Base-by-base conservation (phyloP, 2,329 filamentous ascomycete genomes). In the Colletotrichum navitas region DNA sequence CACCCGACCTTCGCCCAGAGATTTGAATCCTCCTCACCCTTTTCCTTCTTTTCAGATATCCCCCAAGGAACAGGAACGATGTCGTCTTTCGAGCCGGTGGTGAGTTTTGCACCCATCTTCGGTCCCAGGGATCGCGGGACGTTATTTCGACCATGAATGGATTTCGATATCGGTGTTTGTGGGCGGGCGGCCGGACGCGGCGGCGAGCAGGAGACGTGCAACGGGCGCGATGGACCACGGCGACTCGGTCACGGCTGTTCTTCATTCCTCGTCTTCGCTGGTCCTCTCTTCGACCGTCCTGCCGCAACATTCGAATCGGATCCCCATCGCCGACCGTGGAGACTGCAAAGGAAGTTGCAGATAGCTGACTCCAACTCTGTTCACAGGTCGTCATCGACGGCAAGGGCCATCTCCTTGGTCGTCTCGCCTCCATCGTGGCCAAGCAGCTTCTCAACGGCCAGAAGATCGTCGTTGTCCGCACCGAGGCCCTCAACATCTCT, bases 331-430 rank as follows among this genome's bases (percentile, higher is more conserved):
- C 61, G 18, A 63, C 36, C 26, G 18, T 26, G 36, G 49, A 60
- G 18, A 29, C 61, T 18, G 11, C 4, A n/a, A 45, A n/a, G 24
- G 2, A 36, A n/a, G 26, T 21, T 36, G 34, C 70, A 73, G 58
- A 60, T 66, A 8, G 71, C 74, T 76, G 62, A 80, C 84, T 83
- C 77, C 80, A 77, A 16, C 16, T 5, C 32, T 56, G 2, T 77
- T 56, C 74, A 73, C 75, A 97, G 94, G 92, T 98, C 89, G 93
- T 98, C 89, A 97, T 99, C 85, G 96, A 99, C 92, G 96, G 95
- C 94, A 99, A 99, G 92, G 96, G 96, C 88, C 96, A 99, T 89
- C 93, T 99, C 85, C 94, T 99, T 87, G 96, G 96, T 90, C 95
- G 96, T 86, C 92, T 99, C 85, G 95, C 95, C 88, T 94, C 92